A percentile compares a stretch with the other conserved stretches of the same genome.
These are phyloP conservation scores for Fusarium sororula DNA, from an alignment of 2,329 filamentous ascomycete genomes.

Conservation along the genomic window DNA sequence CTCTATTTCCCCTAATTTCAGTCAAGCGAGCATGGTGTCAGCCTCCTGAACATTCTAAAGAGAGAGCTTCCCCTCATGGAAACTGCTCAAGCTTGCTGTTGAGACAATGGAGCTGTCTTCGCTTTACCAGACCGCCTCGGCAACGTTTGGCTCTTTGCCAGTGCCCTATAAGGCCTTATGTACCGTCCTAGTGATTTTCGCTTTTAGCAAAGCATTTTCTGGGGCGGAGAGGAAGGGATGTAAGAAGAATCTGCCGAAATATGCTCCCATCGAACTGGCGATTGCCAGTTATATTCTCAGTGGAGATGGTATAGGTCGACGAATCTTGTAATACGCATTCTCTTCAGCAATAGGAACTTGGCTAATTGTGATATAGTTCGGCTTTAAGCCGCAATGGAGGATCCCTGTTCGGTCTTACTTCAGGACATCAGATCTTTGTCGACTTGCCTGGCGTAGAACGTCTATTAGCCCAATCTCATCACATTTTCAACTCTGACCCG, in stretches of 20 bases:
- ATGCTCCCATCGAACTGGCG: constrained; percentile 20
- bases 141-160: background rate
- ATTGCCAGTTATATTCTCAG: constrained; percentile 18
- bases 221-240: background rate
- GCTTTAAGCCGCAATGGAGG: constrained; percentile 15
- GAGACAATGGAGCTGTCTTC: background rate
- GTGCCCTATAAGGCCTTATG: background rate
- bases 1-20: background rate
- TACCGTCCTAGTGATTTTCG: background rate
- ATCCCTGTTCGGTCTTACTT: constrained; percentile 35
- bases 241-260: constrained; percentile 1
- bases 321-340: constrained; percentile 7
- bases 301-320: constrained; percentile 12
- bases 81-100: background rate
- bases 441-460: constrained; percentile 29
- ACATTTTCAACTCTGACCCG: constrained; percentile 10
- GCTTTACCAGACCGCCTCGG: background rate
- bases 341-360: background rate
- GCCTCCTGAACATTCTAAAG: background rate
- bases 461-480: constrained; percentile 18
- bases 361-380: background rate
- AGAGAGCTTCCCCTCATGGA: background rate
- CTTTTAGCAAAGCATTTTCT: background rate
- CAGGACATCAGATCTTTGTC: constrained; percentile 22
- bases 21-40: background rate